These are phyloP conservation scores for Pseudodiploospora longispora DNA, from an alignment of 2,329 filamentous ascomycete species.

Conservation along the genomic window DNA sequence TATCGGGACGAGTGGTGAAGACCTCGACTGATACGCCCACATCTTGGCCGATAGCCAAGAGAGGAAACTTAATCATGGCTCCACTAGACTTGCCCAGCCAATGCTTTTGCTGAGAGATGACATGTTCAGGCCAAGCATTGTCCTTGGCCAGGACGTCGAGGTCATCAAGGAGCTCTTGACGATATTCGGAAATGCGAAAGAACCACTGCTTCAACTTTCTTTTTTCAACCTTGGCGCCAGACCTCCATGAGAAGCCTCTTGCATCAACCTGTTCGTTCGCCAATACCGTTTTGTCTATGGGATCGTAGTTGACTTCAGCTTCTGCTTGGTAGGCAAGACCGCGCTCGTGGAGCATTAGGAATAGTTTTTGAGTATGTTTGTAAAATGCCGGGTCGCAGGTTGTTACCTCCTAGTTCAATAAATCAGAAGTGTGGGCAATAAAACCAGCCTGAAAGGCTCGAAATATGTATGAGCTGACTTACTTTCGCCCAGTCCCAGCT, in stretches of 20 bases:
- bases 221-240: constrained; percentile 76
- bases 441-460: neutral
- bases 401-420: constrained; percentile 57
- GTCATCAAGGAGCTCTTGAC: constrained; percentile 63
- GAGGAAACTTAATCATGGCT: constrained; percentile 61
- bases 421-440: no score
- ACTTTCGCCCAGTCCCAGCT: constrained; percentile 78
- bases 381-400: constrained; percentile 83
- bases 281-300: constrained; percentile 79
- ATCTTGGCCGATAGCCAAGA: constrained; percentile 37
- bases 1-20: constrained; percentile 80
- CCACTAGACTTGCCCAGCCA: constrained; percentile 79
- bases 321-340: constrained; percentile 78
- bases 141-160: constrained; percentile 56
- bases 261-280: constrained; percentile 92
- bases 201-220: constrained; percentile 81
- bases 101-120: constrained; percentile 75
- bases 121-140: constrained; percentile 71
- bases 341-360: constrained; percentile 65
- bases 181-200: constrained; percentile 72
- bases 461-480: constrained; percentile 26
- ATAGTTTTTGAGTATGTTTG: constrained; percentile 81
- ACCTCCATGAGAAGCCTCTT: constrained; percentile 79
- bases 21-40: constrained; percentile 52
- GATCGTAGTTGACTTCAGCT: constrained; percentile 83